These are phyloP conservation scores for Jacaranda mimosifolia DNA, from an alignment of 257 asterid genomes.

Conservation along the genomic window DNA sequence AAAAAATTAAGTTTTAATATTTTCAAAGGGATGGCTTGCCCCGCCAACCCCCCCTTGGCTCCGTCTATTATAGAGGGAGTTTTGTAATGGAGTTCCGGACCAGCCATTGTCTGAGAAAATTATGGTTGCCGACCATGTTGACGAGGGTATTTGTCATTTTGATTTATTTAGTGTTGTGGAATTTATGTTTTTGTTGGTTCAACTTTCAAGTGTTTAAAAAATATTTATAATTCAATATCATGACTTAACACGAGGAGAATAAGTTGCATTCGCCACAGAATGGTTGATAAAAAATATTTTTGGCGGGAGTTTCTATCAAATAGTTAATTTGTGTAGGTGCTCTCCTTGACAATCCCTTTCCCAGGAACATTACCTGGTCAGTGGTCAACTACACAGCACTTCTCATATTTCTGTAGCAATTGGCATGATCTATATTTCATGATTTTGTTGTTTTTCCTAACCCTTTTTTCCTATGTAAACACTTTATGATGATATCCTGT, in stretches of 20 bases:
- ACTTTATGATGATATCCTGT: not conserved
- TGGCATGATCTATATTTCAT: not conserved
- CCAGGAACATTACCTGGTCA: not conserved
- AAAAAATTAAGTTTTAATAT: too few species aligned
- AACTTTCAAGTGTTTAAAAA: not conserved
- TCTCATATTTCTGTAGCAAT: not conserved
- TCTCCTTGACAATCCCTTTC: not conserved
- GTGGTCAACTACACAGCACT: not conserved
- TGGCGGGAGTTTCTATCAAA: not conserved
- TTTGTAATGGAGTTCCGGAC: slow-evolving; percentile 22
- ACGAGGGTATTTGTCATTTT: slow-evolving; percentile 54
- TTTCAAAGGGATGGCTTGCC: too few species aligned
- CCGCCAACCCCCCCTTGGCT: too few species aligned
- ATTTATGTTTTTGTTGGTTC: not conserved
- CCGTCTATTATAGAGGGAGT: too few species aligned
- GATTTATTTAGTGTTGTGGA: too few species aligned
- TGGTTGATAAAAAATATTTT: not conserved
- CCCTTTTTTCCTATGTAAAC: not conserved
- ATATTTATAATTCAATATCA: not conserved
- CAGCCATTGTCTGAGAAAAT: slow-evolving; percentile 40
- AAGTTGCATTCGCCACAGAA: not conserved
- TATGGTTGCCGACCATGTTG: slow-evolving; percentile 67
- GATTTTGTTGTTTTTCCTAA: not conserved
- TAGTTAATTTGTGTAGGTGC: not conserved
- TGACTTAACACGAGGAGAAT: not conserved